Evolutionary conservation across 306 rosid genomes (phyloP).

Genomic region (Casuarina equisetifolia): DNA sequence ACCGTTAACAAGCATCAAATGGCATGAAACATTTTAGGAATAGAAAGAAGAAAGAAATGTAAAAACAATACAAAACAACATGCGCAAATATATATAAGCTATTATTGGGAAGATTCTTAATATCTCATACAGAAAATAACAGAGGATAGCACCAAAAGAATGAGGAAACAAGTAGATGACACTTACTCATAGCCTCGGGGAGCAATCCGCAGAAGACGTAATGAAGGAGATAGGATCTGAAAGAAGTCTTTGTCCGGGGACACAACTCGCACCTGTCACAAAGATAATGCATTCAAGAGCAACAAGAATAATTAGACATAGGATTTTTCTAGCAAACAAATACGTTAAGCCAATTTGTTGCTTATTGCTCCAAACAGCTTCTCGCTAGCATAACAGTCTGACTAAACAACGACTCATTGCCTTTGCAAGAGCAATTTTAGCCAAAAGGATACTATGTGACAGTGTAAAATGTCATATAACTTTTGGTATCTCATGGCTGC

Average conservation of each 20-base stretch:
- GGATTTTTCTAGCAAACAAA: conserved; percentile 1
- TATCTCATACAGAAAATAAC: background rate
- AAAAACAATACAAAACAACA: background rate
- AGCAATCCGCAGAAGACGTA: conserved; percentile 94
- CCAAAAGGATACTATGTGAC: background rate
- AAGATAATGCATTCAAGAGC: conserved; percentile 29
- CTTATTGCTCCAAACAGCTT: background rate
- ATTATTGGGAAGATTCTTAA: background rate
- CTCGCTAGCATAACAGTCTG: background rate
- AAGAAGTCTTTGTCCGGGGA: conserved; percentile 98
- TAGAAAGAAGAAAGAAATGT: background rate
- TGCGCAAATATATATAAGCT: background rate
- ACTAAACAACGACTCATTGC: background rate
- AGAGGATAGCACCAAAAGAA: conserved; percentile 8
- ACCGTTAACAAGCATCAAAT: background rate
- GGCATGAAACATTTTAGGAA: background rate
- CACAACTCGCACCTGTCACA: conserved; percentile 84
- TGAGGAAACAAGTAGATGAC: conserved; percentile 19
- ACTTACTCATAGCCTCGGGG: conserved; percentile 93
- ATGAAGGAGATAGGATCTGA: conserved; percentile 86
- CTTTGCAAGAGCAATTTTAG: background rate
- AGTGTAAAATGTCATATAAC: background rate
- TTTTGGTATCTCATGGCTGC: background rate
- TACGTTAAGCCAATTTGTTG: background rate
- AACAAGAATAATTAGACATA: conserved; percentile 22